Evolutionary conservation across 345 rosid species (phyloP), one percentile per base, ranked within the genome.

Genomic region (Microcos paniculata): DNA sequence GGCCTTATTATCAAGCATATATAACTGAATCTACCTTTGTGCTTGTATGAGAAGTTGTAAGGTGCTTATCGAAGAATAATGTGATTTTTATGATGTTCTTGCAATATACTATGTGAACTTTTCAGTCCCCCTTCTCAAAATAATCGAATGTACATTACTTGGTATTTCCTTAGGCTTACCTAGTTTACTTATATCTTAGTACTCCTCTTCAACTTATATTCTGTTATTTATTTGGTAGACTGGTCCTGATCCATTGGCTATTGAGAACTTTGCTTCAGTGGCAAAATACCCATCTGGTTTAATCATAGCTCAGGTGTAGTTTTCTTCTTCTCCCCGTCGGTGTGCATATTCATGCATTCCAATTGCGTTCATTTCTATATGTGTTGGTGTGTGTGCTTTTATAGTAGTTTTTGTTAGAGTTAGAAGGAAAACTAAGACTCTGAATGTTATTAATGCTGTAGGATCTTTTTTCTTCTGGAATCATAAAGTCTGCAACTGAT

Each of bases 221-320:
- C 48, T 61, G 23, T 71, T 80, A 65, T 74, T 76, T 35, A 12
- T 42, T n/a, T 80, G 62, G 21, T 82, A 93, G 99, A 87, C 97
- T 79, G 99, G 99, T 62, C 93, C 97, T 78, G 73, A 87, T 88
- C 90, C 94, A 51, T 96, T 94, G 91, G 98, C 98, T 75, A 65
- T 96, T 51, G 98, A 92, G 83, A 90, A 85, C 45, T 96, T 86
- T 90, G 99, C 98, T 53, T 72, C 76, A 30, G 91, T 82, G 1
- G 99, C 94, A 6, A 93, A 96, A 84, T 90, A 96, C 79, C 99
- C 98, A 59, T 87, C 94, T 53, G 99, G 89, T 78, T 84, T 85
- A 70, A 79, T 93, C 70, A 82, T 83, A 80, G 91, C 83, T 59
- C 98, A 96, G 94, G 99, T 90, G 74, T 80, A 68, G 18, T 65